A percentile compares a stretch with the other conserved stretches of the same genome.
These are phyloP conservation scores for Biscutella laevigata DNA, from an alignment of 441 rosid genomes.

Conservation along the genomic window DNA sequence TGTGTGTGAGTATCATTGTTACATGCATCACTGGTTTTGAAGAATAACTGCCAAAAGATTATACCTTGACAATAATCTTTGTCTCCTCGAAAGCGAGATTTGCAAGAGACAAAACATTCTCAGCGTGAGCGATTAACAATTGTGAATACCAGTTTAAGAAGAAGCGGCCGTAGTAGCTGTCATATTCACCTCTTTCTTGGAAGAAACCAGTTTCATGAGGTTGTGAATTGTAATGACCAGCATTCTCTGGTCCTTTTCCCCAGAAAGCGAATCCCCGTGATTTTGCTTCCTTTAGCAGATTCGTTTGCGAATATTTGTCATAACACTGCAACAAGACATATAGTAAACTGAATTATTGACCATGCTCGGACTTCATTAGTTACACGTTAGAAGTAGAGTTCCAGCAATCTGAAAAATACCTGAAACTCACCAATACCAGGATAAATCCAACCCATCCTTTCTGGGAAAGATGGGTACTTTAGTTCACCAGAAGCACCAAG, in stretches of 20 bases:
- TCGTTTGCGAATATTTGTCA: conserved; percentile 55
- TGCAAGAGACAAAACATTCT: conserved; percentile 58
- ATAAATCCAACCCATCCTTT: conserved; percentile 66
- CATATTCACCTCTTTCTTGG: conserved; percentile 67
- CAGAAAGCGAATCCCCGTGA: conserved; percentile 52
- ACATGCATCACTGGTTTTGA: background rate
- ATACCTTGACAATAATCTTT: conserved; percentile 55
- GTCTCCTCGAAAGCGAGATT: conserved; percentile 64
- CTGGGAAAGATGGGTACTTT: conserved; percentile 60
- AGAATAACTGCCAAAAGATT: background rate
- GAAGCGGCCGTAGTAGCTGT: conserved; percentile 72
- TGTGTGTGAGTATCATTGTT: background rate
- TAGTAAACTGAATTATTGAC: background rate
- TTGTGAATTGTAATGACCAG: conserved; percentile 59
- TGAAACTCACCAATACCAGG: conserved; percentile 82
- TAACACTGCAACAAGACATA: conserved; percentile 42
- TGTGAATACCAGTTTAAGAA: conserved; percentile 69
- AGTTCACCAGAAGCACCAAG: conserved; percentile 69
- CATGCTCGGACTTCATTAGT: conserved; percentile 2
- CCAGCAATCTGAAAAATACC: conserved; percentile 32
- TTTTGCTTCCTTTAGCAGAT: conserved; percentile 53
- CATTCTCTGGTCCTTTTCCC: conserved; percentile 67
- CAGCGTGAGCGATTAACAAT: conserved; percentile 45
- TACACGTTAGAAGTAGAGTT: background rate
- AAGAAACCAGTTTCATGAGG: conserved; percentile 69